Conservation (phyloP, 78 protist genomes). For the Dictyostelium purpureum region DNA sequence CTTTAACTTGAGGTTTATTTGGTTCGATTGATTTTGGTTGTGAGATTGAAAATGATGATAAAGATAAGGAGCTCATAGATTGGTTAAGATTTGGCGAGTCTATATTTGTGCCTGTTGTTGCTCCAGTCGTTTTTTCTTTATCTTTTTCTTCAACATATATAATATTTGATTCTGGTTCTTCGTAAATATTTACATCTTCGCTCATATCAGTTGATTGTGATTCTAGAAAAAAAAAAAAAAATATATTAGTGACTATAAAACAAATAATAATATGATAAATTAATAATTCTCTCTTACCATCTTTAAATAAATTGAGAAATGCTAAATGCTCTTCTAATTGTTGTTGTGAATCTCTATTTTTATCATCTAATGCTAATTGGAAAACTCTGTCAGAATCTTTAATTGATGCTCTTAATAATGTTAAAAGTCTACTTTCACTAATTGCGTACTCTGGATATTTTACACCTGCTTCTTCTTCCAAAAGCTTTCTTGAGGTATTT, state of each 20-base stretch:
- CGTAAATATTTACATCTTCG: constrained; percentile 77
- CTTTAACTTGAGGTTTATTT: constrained; percentile 45
- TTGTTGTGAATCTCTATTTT: constrained; percentile 54
- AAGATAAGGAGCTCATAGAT: not conserved
- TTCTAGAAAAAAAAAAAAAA: not conserved
- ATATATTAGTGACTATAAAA: not conserved
- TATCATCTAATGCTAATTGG: constrained; percentile 49
- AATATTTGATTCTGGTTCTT: constrained; percentile 63
- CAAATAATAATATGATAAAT: no score
- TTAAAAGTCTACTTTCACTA: constrained; percentile 36
- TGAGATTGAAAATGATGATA: not conserved
- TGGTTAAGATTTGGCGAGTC: not conserved
- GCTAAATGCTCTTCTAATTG: constrained; percentile 65
- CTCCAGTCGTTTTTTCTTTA: not conserved
- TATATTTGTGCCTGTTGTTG: not conserved
- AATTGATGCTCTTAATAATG: constrained; percentile 37
- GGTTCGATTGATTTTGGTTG: not conserved
- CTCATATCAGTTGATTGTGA: not conserved
- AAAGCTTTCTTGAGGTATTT: constrained; percentile 6
- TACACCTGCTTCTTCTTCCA: constrained; percentile 63
- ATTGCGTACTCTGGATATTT: constrained; percentile 66
- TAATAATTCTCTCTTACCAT: not conserved
- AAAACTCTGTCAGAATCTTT: constrained; percentile 60
- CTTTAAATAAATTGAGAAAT: constrained; percentile 39
- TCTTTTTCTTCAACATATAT: constrained; percentile 61